A percentile compares a stretch with the other conserved stretches of the same genome.
These are phyloP conservation scores for Cicer chorassanicum DNA, from an alignment of 306 rosid genomes.

Conservation along the genomic window DNA sequence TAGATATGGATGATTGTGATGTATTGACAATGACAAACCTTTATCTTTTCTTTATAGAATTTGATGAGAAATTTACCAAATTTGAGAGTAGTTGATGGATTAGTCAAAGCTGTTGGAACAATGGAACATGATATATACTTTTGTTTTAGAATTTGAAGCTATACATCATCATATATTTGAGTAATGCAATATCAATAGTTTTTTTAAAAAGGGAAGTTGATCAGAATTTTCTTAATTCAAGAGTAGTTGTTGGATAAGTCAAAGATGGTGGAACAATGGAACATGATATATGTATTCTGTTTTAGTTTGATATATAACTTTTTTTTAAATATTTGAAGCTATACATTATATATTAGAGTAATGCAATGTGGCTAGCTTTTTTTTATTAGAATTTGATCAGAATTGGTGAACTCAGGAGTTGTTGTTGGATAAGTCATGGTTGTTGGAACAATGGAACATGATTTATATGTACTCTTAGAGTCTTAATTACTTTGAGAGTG, in stretches of 20 bases:
- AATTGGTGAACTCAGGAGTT: no score
- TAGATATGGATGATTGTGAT: no score
- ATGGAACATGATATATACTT: background rate
- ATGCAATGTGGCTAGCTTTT: no score
- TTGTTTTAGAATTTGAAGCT: background rate
- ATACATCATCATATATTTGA: background rate
- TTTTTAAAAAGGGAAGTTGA: background rate
- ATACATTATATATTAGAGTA: background rate
- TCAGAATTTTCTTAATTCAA: background rate
- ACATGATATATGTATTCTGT: conserved; percentile 2
- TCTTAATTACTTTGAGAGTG: conserved; percentile 1
- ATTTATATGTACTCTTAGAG: background rate
- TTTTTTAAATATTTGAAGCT: background rate
- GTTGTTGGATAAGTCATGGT: background rate
- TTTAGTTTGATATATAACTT: background rate
- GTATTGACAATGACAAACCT: no score
- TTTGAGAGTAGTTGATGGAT: background rate
- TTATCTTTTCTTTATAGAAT: background rate
- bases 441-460: background rate
- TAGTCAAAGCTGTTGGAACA: background rate
- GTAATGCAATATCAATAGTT: background rate
- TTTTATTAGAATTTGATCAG: no score
- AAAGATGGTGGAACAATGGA: background rate
- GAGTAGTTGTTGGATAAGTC: background rate
- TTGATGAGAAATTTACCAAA: background rate